Evolutionary conservation across 2,329 filamentous ascomycete species (phyloP).

Genomic region (Talaromyces sp.): DNA sequence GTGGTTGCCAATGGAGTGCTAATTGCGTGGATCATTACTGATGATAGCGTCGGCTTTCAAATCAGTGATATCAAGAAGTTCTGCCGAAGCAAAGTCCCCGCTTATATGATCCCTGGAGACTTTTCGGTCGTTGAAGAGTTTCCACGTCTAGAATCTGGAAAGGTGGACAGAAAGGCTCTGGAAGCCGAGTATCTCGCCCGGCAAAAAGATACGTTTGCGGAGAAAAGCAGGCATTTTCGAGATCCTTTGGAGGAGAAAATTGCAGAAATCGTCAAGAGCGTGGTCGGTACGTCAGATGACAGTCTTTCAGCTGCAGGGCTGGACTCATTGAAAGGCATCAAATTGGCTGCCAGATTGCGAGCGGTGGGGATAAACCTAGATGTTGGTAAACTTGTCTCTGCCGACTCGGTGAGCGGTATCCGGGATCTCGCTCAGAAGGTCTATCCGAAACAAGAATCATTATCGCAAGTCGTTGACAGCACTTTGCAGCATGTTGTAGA

Average conservation of each 20-base stretch:
- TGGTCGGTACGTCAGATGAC: slow-evolving; percentile 40
- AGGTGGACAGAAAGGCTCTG: slow-evolving; percentile 68
- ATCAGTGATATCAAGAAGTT: slow-evolving; percentile 50
- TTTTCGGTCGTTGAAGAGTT: slow-evolving; percentile 62
- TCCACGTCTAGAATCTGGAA: slow-evolving; percentile 76
- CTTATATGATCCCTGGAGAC: slow-evolving; percentile 78
- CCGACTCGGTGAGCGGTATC: slow-evolving; percentile 46
- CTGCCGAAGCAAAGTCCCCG: slow-evolving; percentile 72
- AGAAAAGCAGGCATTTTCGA: slow-evolving; percentile 21
- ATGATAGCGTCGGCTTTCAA: slow-evolving; percentile 40
- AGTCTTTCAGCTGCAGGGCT: slow-evolving; percentile 56
- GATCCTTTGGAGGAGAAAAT: slow-evolving; percentile 34
- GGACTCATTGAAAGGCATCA: slow-evolving; percentile 63
- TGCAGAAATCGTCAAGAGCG: slow-evolving; percentile 38
- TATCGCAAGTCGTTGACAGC: slow-evolving; percentile 19
- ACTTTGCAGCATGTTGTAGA: slow-evolving; percentile 21
- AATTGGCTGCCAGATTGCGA: slow-evolving; percentile 62
- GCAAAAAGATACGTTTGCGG: slow-evolving; percentile 21
- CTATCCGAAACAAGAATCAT: background rate
- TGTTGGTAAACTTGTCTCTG: slow-evolving; percentile 60
- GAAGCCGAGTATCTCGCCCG: slow-evolving; percentile 50
- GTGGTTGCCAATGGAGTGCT: slow-evolving; percentile 64
- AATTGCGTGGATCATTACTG: slow-evolving; percentile 67
- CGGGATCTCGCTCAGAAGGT: slow-evolving; percentile 28
- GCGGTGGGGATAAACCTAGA: slow-evolving; percentile 52